Evolutionary conservation across 768 basidiomycete genomes (phyloP).

Genomic region (Boletus rex-veris): DNA sequence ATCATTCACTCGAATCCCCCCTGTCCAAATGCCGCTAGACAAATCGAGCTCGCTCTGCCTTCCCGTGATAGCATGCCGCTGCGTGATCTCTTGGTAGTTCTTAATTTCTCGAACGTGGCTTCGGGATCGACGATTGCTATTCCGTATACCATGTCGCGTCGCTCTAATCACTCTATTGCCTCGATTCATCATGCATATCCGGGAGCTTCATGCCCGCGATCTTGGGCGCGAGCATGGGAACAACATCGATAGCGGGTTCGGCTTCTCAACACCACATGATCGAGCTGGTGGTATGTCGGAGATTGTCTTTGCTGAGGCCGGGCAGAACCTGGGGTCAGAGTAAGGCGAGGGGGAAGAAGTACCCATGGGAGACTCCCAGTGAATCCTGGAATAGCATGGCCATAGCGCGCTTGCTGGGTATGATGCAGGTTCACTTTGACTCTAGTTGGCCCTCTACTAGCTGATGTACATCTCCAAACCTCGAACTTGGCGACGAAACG

Average conservation of each 20-base stretch:
- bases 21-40: too few relatives aligned
- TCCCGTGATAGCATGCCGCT: background rate
- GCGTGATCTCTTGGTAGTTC: background rate
- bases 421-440: background rate
- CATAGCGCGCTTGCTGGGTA: background rate
- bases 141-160: background rate
- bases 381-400: background rate
- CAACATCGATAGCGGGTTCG: background rate
- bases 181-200: background rate
- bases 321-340: background rate
- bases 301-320: background rate
- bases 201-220: background rate
- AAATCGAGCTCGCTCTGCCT: too few relatives aligned
- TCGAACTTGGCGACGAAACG: too few relatives aligned
- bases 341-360: background rate
- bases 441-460: too few relatives aligned
- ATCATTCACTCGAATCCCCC: too few relatives aligned
- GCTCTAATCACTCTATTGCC: background rate
- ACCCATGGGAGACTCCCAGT: background rate
- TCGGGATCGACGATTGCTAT: background rate
- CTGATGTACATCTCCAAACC: too few relatives aligned
- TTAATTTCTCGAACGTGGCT: background rate
- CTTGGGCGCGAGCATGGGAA: background rate
- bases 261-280: background rate
- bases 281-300: background rate